Evolutionary conservation across 805 yeast species (phyloP).

Genomic region (Yueomyces sinensis): DNA sequence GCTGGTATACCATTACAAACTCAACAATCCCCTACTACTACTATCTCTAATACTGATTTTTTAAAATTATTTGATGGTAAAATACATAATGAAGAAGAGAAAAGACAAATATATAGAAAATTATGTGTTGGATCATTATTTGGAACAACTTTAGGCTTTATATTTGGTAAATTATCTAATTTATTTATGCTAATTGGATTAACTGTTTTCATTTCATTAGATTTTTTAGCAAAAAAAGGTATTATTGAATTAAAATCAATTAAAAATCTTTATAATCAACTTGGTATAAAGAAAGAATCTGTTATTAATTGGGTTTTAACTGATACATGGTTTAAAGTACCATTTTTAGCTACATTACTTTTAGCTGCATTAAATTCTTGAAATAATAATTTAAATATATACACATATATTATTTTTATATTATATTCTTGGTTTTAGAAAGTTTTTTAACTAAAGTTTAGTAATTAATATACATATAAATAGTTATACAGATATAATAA

Average conservation of each 20-base stretch:
- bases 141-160: slow-evolving; percentile 5
- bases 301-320: slow-evolving; percentile 4
- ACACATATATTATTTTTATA: neutral
- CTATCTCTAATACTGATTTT: too few relatives aligned
- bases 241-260: neutral
- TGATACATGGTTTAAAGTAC: slow-evolving; percentile 6
- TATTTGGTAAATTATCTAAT: slow-evolving; percentile 7
- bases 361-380: slow-evolving; percentile 6
- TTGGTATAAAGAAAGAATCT: slow-evolving; percentile 1
- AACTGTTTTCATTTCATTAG: slow-evolving; percentile 1
- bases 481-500: neutral
- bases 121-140: slow-evolving; percentile 7
- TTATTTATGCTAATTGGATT: slow-evolving; percentile 2
- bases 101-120: slow-evolving; percentile 3
- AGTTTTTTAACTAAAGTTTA: too few relatives aligned
- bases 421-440: neutral
- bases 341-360: slow-evolving; percentile 6
- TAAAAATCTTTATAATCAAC: too few relatives aligned
- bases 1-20: too few relatives aligned
- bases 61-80: too few relatives aligned
- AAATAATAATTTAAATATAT: neutral
- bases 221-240: neutral
- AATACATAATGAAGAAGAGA: too few relatives aligned
- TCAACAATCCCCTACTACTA: too few relatives aligned
- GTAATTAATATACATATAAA: neutral